Evolutionary conservation across 208 protist genomes (phyloP), one percentile per base, ranked within the genome.

Genomic region (Wallacemonas sp.): DNA sequence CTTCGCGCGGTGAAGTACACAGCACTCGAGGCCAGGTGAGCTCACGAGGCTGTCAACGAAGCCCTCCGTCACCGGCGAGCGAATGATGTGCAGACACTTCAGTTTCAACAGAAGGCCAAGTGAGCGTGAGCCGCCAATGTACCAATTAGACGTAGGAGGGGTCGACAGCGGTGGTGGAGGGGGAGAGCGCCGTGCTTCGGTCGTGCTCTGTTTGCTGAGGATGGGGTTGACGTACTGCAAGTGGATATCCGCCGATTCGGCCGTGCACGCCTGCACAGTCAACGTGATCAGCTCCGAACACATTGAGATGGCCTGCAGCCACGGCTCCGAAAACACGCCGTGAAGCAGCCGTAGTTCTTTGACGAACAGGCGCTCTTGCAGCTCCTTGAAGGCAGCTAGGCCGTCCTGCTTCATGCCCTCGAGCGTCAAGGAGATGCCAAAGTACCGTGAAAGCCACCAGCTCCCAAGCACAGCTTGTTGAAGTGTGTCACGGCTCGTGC

Each of bases 381-480:
- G 41, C 33, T 74, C 59, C n/a, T 83, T 76, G 64, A 94, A 84
- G 3, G 72, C 53, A 1, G 42, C n/a, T 6, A 86, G 50, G 38
- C 90, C 78, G 9, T 81, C 76, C 1, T 61, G 74, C 26, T 78
- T 70, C 19, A 86, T 59, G 37, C 81, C 80, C 13, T 80, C 70
- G 10, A 94, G 63, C 0, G 69, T 73, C 22, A 94, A 78, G n/a
- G 72, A 82, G 2, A 89, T 64, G 1, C 71, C 72, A 54, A 76
- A 71, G 70, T 94, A 90, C 6, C 80, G 79, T 3, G 82, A 74
- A n/a, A 87, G 71, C 85, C 88, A 94, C 88, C 88, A 94, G 33
- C 73, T 65, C 4, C 75, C 65, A 1, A 75, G 38, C 0, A 75
- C 36, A 13, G 66, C 65, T 29, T 78, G 67, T 12, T 66, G 66